Conservation (phyloP, 768 basidiomycete genomes). For the Chalciporus chontae region DNA sequence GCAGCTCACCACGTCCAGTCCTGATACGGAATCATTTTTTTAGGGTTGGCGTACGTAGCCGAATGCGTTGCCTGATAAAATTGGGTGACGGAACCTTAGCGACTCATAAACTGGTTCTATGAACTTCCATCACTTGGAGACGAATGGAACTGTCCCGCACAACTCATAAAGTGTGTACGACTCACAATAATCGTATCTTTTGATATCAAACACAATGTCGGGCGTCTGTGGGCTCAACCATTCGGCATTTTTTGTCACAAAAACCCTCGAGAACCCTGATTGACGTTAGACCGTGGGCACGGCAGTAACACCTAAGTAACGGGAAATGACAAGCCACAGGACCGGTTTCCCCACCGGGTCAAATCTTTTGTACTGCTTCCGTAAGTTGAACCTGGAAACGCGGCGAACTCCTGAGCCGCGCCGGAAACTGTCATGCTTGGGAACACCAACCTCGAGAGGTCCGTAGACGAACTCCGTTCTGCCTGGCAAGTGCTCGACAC, state of each 20-base stretch:
- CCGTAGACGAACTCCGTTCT: too few species aligned
- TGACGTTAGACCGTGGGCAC: constrained; percentile 18
- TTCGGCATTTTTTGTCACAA: neutral
- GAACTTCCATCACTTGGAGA: too few species aligned
- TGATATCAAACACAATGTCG: too few species aligned
- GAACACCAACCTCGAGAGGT: neutral
- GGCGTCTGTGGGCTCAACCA: neutral
- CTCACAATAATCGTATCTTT: too few species aligned
- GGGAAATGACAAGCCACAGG: too few species aligned
- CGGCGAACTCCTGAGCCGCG: too few species aligned
- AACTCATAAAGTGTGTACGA: too few species aligned
- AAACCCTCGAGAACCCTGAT: constrained; percentile 3
- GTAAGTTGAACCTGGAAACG: too few species aligned
- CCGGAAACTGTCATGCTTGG: neutral
- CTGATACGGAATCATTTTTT: constrained; percentile 21
- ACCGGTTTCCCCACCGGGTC: constrained; percentile 8
- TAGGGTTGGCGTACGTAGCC: constrained; percentile 11
- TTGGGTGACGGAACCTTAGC: constrained; percentile 11
- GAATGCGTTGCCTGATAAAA: constrained; percentile 18
- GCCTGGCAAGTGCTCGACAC: too few species aligned
- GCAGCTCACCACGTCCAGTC: constrained; percentile 2
- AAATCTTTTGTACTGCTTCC: neutral
- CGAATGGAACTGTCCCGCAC: neutral
- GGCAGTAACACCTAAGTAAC: too few species aligned
- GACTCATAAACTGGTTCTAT: too few species aligned